Evolutionary conservation across 108 stramenopile genomes (phyloP), one percentile per base, ranked within the genome.

Genomic region (Nitzschia sp.): DNA sequence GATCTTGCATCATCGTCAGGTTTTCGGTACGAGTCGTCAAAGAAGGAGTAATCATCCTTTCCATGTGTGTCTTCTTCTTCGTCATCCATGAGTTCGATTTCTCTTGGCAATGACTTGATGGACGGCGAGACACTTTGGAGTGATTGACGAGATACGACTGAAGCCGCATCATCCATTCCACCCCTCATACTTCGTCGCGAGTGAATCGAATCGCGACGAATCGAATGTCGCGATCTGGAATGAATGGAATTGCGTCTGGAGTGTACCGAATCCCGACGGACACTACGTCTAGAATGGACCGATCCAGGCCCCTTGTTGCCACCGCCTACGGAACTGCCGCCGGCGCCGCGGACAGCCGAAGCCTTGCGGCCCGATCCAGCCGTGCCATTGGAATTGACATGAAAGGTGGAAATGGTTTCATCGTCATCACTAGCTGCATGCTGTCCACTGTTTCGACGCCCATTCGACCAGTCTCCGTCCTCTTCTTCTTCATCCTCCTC

Each of bases 81-180:
- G 53, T 83, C 82, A 28, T 78, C 82, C 53, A 71, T 77, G 49
- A 83, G 73, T 59, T 83, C 77, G 45, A 83, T 78, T 47, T 83
- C 82, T n/a, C 82, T 72, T 19, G 82, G 82, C 18, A 83, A 62
- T 29, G 71, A 70, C 63, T 83, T 83, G 60, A 83, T 77, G 57
- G 69, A 70, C 25, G 68, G 68, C 36, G 59, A 62, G 31, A 77
- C 68, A 31, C 69, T 70, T 31, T 68, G 67, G 15, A 77, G 69
- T 3, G 76, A 77, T 55, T 77, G 76, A 25, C 69, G 54, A 15
- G 67, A 68, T 46, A 77, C 67, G 15, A 77, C 69, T 28, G 66
- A 68, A 2, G 76, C 76, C 2, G 34, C 76, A 45, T 77, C 76
- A 47, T 66, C 69, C 45, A 54, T 57, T 6, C 76, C 76, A 23